A percentile compares a stretch with the other conserved stretches of the same genome.
Conservation (phyloP, 2,329 filamentous ascomycete genomes). For the Calonectria pseudoturangicola region DNA sequence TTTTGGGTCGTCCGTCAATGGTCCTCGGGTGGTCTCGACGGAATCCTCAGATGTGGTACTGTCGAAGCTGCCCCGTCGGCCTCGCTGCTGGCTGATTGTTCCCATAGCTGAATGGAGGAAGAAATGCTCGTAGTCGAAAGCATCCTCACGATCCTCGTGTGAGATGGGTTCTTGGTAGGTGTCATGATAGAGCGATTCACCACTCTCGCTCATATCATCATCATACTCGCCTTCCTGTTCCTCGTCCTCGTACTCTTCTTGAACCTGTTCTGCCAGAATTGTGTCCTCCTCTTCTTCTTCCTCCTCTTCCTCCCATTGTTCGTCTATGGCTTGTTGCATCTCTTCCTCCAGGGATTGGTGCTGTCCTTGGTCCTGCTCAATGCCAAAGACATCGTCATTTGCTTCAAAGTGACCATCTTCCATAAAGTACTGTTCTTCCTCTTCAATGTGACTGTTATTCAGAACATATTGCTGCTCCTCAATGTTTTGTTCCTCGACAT, state of each 20-base stretch:
- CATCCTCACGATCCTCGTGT: slow-evolving; percentile 94
- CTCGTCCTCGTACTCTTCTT: slow-evolving; percentile 49
- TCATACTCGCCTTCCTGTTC: slow-evolving; percentile 60
- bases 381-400: slow-evolving; percentile 1
- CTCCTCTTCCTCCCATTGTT: slow-evolving; percentile 57
- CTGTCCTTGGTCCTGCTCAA: neutral
- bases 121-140: slow-evolving; percentile 97
- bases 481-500: slow-evolving; percentile 19
- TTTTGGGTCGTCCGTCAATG: slow-evolving; percentile 55
- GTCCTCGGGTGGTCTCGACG: slow-evolving; percentile 76
- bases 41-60: slow-evolving; percentile 77
- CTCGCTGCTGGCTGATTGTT: slow-evolving; percentile 73
- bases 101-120: slow-evolving; percentile 95
- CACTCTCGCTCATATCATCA: slow-evolving; percentile 76
- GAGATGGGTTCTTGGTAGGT: slow-evolving; percentile 77
- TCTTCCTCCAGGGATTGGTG: slow-evolving; percentile 37
- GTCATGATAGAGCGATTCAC: slow-evolving; percentile 79
- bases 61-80: slow-evolving; percentile 63
- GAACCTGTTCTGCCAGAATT: slow-evolving; percentile 29
- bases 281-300: slow-evolving; percentile 32
- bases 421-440: slow-evolving; percentile 51
- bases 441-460: neutral
- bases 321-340: slow-evolving; percentile 51
- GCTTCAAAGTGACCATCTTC: slow-evolving; percentile 22
- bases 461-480: slow-evolving; percentile 23